A percentile compares a stretch with the other conserved stretches of the same genome.
These are phyloP conservation scores for Aspergillus bertholletiae DNA, from an alignment of 495 filamentous ascomycete species.

Conservation along the genomic window DNA sequence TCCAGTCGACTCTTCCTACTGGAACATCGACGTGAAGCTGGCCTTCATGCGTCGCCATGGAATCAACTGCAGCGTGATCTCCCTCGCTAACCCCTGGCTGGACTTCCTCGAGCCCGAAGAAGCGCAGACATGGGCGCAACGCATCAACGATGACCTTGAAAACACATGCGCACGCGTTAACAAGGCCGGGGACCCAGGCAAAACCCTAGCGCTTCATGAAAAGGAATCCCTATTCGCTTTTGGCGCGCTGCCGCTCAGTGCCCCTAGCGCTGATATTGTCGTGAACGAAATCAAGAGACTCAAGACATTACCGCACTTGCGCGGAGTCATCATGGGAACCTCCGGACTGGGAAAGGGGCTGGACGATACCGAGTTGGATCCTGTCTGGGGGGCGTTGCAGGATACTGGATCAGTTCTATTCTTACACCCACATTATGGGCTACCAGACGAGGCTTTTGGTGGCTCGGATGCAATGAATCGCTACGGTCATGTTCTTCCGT, in stretches of 20 bases:
- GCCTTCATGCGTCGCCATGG: conserved; percentile 81
- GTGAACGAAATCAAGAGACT: conserved; percentile 59
- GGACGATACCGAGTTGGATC: conserved; percentile 70
- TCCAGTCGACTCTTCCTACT: conserved; percentile 73
- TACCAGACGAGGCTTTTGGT: conserved; percentile 77
- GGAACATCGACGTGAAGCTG: conserved; percentile 67
- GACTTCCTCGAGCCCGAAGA: conserved; percentile 70
- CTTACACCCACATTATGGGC: conserved; percentile 90
- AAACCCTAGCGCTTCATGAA: conserved; percentile 13
- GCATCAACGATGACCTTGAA: conserved; percentile 76
- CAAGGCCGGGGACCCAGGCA: conserved; percentile 39
- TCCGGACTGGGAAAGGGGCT: conserved; percentile 76
- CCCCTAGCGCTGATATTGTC: conserved; percentile 55
- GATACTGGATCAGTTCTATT: conserved; percentile 65
- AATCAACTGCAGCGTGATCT: conserved; percentile 82
- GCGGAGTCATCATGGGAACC: conserved; percentile 86
- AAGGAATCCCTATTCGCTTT: conserved; percentile 66
- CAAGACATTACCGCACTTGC: conserved; percentile 58
- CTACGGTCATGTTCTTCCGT: conserved; percentile 85
- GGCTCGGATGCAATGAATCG: conserved; percentile 43
- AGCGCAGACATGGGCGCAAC: conserved; percentile 56
- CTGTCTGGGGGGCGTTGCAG: conserved; percentile 67
- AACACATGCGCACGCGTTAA: conserved; percentile 56
- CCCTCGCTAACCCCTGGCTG: conserved; percentile 93
- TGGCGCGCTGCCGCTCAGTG: conserved; percentile 75